A percentile compares a stretch with the other conserved stretches of the same genome.
Conservation (phyloP, 192 early-diverging fungal genomes). For the Coemansia nantahalensis region DNA sequence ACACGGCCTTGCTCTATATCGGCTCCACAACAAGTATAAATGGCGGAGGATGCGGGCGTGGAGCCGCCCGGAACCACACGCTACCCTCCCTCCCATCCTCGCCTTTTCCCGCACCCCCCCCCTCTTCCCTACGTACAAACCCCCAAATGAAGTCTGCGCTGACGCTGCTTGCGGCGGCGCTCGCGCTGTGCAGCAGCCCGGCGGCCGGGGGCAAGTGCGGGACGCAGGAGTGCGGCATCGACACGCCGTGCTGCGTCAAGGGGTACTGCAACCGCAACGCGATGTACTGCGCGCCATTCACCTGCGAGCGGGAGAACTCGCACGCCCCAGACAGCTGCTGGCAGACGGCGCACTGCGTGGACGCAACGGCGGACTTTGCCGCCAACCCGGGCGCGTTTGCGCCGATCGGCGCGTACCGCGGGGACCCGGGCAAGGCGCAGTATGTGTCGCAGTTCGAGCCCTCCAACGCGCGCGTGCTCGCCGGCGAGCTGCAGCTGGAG, state of each 20-base stretch:
- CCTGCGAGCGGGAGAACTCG: constrained; percentile 50
- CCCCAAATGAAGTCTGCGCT: constrained; percentile 12
- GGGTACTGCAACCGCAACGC: constrained; percentile 49
- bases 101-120: background rate
- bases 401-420: constrained; percentile 47
- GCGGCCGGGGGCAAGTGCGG: constrained; percentile 24
- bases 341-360: constrained; percentile 42
- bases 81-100: too few relatives aligned
- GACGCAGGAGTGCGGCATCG: constrained; percentile 27
- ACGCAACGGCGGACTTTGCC: constrained; percentile 30
- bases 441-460: constrained; percentile 60
- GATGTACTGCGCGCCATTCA: constrained; percentile 41
- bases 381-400: constrained; percentile 15
- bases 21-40: too few relatives aligned
- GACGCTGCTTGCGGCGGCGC: constrained; percentile 1
- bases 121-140: constrained; percentile 1
- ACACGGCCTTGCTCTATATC: too few relatives aligned
- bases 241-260: constrained; percentile 53
- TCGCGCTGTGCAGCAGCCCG: constrained; percentile 6
- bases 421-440: constrained; percentile 42
- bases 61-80: too few relatives aligned
- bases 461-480: constrained; percentile 46
- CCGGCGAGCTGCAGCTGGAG: constrained; percentile 46
- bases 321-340: constrained; percentile 31
- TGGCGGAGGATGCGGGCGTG: too few relatives aligned